Percentiles rank a stretch among this genome's conserved stretches.
Evolutionary conservation across 768 basidiomycete species (phyloP).

Genomic region (Xerocomellus dryophilus): DNA sequence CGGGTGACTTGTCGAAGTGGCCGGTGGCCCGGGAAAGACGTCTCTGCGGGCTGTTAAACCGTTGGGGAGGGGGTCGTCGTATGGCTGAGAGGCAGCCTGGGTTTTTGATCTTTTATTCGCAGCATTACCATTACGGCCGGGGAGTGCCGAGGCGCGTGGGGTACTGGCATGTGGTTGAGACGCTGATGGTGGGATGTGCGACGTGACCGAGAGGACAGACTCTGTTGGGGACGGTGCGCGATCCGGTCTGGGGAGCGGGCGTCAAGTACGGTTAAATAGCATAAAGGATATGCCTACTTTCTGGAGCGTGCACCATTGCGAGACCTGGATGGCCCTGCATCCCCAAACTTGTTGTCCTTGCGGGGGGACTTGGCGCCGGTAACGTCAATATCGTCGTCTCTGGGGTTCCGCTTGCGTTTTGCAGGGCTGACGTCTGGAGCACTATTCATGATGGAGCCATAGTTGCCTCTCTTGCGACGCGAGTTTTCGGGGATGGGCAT

Average conservation of each 20-base stretch:
- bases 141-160: constrained; percentile 30
- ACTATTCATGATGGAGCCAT: constrained; percentile 51
- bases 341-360: constrained; percentile 51
- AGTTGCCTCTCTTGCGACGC: constrained; percentile 55
- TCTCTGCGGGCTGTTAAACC: constrained; percentile 40
- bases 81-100: constrained; percentile 37
- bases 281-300: constrained; percentile 46
- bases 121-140: constrained; percentile 31
- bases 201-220: constrained; percentile 69
- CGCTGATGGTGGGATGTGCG: constrained; percentile 49
- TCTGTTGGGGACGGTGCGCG: constrained; percentile 70
- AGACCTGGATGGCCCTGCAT: constrained; percentile 41
- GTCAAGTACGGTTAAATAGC: neutral
- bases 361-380: constrained; percentile 54
- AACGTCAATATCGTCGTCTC: constrained; percentile 64
- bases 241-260: constrained; percentile 45
- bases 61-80: constrained; percentile 42
- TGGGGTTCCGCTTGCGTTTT: constrained; percentile 57
- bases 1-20: constrained; percentile 49
- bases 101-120: constrained; percentile 43
- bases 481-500: constrained; percentile 71
- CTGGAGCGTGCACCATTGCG: constrained; percentile 55
- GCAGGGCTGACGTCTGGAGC: constrained; percentile 57
- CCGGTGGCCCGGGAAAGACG: constrained; percentile 47
- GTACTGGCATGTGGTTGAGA: constrained; percentile 26